Base-by-base conservation (phyloP, 1,284 basidiomycete species). In the Naganishia sp. region DNA sequence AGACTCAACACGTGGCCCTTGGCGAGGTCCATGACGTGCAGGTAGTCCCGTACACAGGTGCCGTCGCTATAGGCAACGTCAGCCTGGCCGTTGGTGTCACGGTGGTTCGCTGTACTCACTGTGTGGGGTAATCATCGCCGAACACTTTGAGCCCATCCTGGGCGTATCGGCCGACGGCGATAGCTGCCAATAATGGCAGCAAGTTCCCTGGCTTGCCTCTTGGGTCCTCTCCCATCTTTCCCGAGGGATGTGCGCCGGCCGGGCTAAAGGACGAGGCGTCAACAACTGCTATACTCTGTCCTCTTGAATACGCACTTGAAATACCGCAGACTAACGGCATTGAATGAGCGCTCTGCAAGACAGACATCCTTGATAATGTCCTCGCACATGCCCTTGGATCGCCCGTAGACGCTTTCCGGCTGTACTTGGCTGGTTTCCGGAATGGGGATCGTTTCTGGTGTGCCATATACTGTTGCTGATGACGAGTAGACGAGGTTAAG, bases 381-480 rank as follows among this genome's bases (percentile, higher is more conserved):
- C 82, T 99, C 96, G 69, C 86, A 87, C 88, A 99, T 93, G 70
- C 92, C 87, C 81, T 99, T 99, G 31, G 93, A 96, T 75, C 90
- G 89, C 43, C 94, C 96, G 76, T 99, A 99, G 21, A 90, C 90
- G 71, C 92, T 95, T 78, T 94, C 89, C 2, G 95, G 92, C 75
- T 90, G 82, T 68, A 99, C 81, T 13, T 90, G 88, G 6, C 92
- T 94, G 3, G 88, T 86, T 81, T 99, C 96, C 23, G 94, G 92
- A 72, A 99, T 99, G 55, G 96, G 96, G 67, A 99, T 92, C 66
- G 83, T 82, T 54, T 90, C 88, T 9, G 96, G 96, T 2, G 88
- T 94, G 68, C 96, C 96, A 78, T 99, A 99, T 43, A 99, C 96
- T n/a, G 96, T 99, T 1, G 96, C 96, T 28, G 93, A 96, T 13